phyloP scores from a whole-genome alignment of 768 basidiomycete genomes.

The Pleurotus salmoneostramineus region DNA sequence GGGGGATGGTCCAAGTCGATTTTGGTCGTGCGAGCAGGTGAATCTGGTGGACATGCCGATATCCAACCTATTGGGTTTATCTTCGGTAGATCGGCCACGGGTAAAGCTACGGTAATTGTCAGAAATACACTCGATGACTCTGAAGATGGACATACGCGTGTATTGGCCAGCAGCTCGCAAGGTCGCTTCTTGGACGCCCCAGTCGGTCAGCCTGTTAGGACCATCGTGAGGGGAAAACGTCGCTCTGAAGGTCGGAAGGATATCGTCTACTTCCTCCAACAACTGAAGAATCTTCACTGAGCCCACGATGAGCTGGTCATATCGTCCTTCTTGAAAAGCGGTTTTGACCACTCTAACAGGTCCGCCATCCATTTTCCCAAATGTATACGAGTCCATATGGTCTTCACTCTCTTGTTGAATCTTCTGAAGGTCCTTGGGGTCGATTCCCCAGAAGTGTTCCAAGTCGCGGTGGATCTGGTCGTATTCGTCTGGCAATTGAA shows the following conservation, averaged over 20 bases:
- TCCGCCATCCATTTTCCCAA: conserved; percentile 8
- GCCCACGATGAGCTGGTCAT: conserved; percentile 6
- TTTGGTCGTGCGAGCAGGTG: conserved; percentile 28
- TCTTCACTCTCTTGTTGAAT: conserved; percentile 6
- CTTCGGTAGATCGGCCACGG: conserved; percentile 26
- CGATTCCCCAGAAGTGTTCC: conserved; percentile 14
- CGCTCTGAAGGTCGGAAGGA: conserved; percentile 35
- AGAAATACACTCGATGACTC: conserved; percentile 12
- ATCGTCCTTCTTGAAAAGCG: conserved; percentile 4
- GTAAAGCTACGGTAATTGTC: conserved; percentile 18
- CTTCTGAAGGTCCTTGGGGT: conserved; percentile 14
- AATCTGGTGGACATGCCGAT: conserved; percentile 34
- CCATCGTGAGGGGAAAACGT: conserved; percentile 36
- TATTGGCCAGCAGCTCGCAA: conserved; percentile 27
- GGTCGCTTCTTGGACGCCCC: conserved; percentile 23
- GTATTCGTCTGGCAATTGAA: conserved; percentile 52
- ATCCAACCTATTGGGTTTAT: conserved; percentile 30
- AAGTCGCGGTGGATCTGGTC: conserved; percentile 35
- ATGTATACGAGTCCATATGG: conserved; percentile 9
- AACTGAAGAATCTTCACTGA: conserved; percentile 23
- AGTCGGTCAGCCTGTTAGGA: conserved; percentile 30
- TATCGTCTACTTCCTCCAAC: conserved; percentile 30
- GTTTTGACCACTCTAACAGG: conserved; percentile 8
- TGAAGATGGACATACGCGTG: conserved; percentile 21
- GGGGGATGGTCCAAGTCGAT: conserved; percentile 32